Evolutionary conservation across 352 stramenopile species (phyloP).

Genomic region (Phytophthora parvispora): DNA sequence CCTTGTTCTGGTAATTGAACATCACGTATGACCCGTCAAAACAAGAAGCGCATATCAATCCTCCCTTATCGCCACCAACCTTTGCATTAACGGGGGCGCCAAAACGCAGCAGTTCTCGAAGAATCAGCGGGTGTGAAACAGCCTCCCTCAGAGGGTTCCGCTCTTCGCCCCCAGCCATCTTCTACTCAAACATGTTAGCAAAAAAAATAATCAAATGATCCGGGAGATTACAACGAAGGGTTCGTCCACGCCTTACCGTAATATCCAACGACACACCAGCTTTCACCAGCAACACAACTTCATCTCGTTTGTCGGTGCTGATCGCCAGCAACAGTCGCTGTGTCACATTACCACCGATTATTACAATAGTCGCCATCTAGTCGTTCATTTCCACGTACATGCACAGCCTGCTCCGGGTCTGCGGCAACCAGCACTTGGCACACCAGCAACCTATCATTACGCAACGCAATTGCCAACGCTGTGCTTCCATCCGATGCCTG

Average conservation of each 20-base stretch:
- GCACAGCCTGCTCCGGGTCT: conserved; percentile 33
- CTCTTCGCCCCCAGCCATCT: conserved; percentile 34
- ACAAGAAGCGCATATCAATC: not conserved
- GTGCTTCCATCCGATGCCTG: conserved; percentile 32
- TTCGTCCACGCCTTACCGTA: conserved; percentile 12
- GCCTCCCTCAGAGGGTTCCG: conserved; percentile 38
- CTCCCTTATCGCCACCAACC: conserved; percentile 1
- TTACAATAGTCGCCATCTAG: too few relatives aligned
- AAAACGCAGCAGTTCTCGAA: conserved; percentile 40
- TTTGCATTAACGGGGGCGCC: conserved; percentile 39
- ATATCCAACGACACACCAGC: conserved; percentile 40
- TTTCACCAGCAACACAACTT: conserved; percentile 46
- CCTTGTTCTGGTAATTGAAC: conserved; percentile 22
- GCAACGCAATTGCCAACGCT: conserved; percentile 30
- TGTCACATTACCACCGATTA: conserved; percentile 1
- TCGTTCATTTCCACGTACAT: conserved; percentile 38
- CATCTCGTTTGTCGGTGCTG: conserved; percentile 25
- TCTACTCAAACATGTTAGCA: conserved; percentile 7
- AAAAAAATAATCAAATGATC: not conserved
- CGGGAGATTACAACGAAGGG: not conserved
- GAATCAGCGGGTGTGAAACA: conserved; percentile 31
- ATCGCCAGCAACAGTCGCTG: conserved; percentile 43
- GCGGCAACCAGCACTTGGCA: conserved; percentile 42
- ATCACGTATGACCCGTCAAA: not conserved
- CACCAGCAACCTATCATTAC: conserved; percentile 25